These are phyloP conservation scores for Sphaerostilbella broomeana DNA, from an alignment of 2,329 filamentous ascomycete species.

Conservation along the genomic window DNA sequence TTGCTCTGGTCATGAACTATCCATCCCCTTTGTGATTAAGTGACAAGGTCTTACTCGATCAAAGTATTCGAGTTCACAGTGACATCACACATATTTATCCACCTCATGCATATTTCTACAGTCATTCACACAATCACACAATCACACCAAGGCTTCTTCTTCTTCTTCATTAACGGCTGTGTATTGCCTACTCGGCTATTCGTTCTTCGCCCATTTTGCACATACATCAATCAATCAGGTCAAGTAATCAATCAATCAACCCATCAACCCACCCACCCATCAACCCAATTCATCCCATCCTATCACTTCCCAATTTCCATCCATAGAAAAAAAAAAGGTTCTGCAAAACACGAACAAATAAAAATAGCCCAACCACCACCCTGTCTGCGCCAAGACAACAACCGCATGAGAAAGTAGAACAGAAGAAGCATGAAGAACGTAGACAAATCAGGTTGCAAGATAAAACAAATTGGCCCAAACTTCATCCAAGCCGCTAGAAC, in stretches of 20 bases:
- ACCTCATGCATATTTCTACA: background rate
- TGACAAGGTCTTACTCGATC: background rate
- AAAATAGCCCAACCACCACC: too few relatives aligned
- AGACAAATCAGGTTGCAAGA: background rate
- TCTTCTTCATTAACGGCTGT: constrained; percentile 12
- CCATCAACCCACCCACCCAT: background rate
- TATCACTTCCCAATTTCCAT: background rate
- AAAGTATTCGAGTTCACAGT: background rate
- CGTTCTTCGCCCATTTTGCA: constrained; percentile 4
- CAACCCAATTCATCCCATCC: background rate
- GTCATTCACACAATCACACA: too few relatives aligned
- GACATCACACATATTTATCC: background rate
- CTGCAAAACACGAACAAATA: too few relatives aligned
- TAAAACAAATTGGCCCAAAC: constrained; percentile 1
- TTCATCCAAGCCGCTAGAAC: constrained; percentile 2
- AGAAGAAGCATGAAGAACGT: background rate
- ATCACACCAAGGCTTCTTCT: too few relatives aligned
- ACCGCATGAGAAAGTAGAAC: background rate
- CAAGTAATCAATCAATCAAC: too few relatives aligned
- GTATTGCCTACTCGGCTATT: constrained; percentile 11
- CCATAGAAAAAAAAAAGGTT: background rate
- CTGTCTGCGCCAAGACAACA: background rate
- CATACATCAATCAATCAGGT: too few relatives aligned
- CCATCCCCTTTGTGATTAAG: background rate
- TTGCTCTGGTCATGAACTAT: background rate